phyloP scores from a whole-genome alignment of 2,329 filamentous ascomycete genomes.

The Ilyonectria robusta region DNA sequence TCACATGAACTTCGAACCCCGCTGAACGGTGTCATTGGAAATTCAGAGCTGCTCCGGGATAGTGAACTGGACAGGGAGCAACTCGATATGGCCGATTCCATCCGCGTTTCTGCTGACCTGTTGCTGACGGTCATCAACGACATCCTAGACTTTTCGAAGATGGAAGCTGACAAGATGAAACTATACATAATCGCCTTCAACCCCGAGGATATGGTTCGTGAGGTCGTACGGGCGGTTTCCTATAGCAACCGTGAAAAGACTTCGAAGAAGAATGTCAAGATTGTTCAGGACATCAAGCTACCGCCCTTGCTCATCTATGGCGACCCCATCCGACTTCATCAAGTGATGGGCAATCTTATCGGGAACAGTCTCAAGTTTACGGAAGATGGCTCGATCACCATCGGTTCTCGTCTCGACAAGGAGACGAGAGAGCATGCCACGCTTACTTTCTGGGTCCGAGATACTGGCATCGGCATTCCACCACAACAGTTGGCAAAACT shows the following conservation, averaged over 20 bases:
- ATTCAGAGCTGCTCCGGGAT: constrained; percentile 86
- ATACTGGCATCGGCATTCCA: constrained; percentile 93
- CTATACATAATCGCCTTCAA: constrained; percentile 80
- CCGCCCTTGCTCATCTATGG: constrained; percentile 81
- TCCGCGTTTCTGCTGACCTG: constrained; percentile 87
- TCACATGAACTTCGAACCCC: constrained; percentile 87
- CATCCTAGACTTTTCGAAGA: constrained; percentile 95
- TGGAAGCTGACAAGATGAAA: constrained; percentile 90
- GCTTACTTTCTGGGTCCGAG: constrained; percentile 87
- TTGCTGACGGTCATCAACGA: constrained; percentile 95
- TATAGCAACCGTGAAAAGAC: constrained; percentile 77
- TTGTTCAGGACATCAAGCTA: constrained; percentile 78
- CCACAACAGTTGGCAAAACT: constrained; percentile 86
- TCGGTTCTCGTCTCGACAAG: constrained; percentile 79
- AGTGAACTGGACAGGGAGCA: constrained; percentile 83
- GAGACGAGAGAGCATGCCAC: constrained; percentile 80
- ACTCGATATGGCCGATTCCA: constrained; percentile 88
- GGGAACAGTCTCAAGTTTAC: constrained; percentile 97
- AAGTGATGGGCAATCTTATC: constrained; percentile 85
- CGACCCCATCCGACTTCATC: constrained; percentile 76
- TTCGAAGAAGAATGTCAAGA: constrained; percentile 73
- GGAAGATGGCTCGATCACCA: constrained; percentile 86
- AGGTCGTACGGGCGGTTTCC: constrained; percentile 76
- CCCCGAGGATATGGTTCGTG: constrained; percentile 76
- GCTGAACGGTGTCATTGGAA: constrained; percentile 90